phyloP scores from a whole-genome alignment of 768 basidiomycete species.

The Daedaleopsis nitida region DNA sequence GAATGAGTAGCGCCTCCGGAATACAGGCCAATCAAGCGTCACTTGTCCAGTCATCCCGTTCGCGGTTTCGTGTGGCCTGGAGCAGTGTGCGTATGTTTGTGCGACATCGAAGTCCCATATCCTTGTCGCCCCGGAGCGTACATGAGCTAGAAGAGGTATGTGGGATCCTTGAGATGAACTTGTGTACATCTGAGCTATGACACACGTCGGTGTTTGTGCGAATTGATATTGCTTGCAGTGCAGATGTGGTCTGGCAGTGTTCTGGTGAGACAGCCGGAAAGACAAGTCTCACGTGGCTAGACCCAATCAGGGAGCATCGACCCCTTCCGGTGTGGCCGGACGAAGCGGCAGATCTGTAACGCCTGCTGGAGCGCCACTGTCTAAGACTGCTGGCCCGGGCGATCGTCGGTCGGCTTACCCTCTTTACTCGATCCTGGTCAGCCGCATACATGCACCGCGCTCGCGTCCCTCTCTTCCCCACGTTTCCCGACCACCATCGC shows the following conservation, averaged over 20 bases:
- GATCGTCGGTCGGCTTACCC: not conserved
- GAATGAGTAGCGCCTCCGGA: not conserved
- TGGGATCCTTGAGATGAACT: not conserved
- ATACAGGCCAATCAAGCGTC: not conserved
- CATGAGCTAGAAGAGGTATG: too few species aligned
- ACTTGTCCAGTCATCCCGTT: not conserved
- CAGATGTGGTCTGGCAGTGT: too few species aligned
- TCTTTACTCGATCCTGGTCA: not conserved
- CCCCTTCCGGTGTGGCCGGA: slow-evolving; percentile 4
- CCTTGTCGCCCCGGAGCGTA: too few species aligned
- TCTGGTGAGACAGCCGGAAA: not conserved
- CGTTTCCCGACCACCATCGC: slow-evolving; percentile 2
- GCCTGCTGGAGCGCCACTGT: slow-evolving; percentile 7
- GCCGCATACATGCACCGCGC: not conserved
- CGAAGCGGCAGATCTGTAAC: not conserved
- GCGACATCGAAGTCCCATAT: not conserved
- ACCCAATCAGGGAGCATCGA: too few species aligned
- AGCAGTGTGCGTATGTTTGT: not conserved
- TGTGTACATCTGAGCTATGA: too few species aligned
- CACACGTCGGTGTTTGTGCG: too few species aligned
- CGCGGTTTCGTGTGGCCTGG: not conserved
- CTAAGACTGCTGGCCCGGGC: too few species aligned
- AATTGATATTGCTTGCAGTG: too few species aligned
- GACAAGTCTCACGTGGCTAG: not conserved
- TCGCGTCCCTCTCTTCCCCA: slow-evolving; percentile 1